Evolutionary conservation across 805 yeast genomes (phyloP).

Genomic region (Metschnikowia peoriensis): DNA sequence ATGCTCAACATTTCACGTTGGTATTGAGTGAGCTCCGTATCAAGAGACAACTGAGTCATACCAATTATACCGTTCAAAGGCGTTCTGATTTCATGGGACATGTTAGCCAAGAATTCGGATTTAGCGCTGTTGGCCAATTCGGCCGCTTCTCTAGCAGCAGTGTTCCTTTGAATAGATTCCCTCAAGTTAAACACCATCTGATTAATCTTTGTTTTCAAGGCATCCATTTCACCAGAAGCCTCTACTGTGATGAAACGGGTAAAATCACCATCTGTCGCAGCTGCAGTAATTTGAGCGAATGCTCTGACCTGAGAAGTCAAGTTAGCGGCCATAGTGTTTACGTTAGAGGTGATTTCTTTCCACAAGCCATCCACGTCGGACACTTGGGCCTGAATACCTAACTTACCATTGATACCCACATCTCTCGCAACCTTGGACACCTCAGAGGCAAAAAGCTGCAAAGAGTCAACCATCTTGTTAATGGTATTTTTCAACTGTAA

Average conservation of each 20-base stretch:
- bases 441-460: conserved; percentile 83
- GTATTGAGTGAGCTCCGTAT: conserved; percentile 85
- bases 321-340: conserved; percentile 92
- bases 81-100: conserved; percentile 81
- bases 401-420: conserved; percentile 90
- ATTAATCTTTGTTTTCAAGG: conserved; percentile 57
- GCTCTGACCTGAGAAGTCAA: conserved; percentile 91
- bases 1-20: conserved; percentile 90
- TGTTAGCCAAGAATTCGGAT: conserved; percentile 86
- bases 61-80: conserved; percentile 94
- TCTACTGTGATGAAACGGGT: conserved; percentile 88
- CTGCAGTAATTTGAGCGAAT: conserved; percentile 89
- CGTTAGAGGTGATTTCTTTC: conserved; percentile 90
- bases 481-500: conserved; percentile 81
- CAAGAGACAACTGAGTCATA: conserved; percentile 86
- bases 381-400: conserved; percentile 90
- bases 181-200: conserved; percentile 71
- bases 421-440: conserved; percentile 89
- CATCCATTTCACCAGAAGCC: conserved; percentile 89
- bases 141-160: conserved; percentile 93
- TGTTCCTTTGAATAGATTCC: conserved; percentile 86
- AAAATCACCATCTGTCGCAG: conserved; percentile 92
- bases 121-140: conserved; percentile 86
- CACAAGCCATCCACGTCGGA: conserved; percentile 88
- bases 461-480: conserved; percentile 89